Percentiles rank a stretch among this genome's conserved stretches.
These are phyloP conservation scores for Wallacemonas sp. DNA, from an alignment of 208 protist species.

Conservation along the genomic window DNA sequence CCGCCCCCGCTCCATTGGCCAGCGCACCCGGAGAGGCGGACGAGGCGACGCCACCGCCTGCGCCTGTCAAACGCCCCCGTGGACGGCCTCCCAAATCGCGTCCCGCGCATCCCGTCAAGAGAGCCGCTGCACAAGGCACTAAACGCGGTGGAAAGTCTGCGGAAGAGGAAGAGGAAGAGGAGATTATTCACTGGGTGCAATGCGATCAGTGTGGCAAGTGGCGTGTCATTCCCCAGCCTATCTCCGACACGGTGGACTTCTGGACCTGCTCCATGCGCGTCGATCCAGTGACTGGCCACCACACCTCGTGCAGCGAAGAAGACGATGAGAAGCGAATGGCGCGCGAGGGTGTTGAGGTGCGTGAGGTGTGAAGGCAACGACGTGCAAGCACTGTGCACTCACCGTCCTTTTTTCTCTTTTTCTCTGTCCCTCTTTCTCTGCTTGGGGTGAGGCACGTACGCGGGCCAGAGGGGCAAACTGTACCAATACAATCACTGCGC, in stretches of 20 bases:
- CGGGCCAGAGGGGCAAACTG: no score
- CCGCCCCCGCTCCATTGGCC: background rate
- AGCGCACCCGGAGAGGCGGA: background rate
- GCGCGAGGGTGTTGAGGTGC: slow-evolving; percentile 1
- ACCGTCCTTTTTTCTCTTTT: slow-evolving; percentile 13
- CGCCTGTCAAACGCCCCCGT: background rate
- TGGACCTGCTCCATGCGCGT: slow-evolving; percentile 77
- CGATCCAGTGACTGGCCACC: slow-evolving; percentile 20
- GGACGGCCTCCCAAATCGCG: background rate
- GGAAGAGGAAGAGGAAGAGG: slow-evolving; percentile 9
- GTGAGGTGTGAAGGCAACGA: background rate
- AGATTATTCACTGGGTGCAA: slow-evolving; percentile 82
- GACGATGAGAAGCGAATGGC: slow-evolving; percentile 57
- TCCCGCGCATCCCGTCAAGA: background rate
- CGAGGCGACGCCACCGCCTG: background rate
- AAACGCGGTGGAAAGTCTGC: background rate
- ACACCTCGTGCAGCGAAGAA: slow-evolving; percentile 57
- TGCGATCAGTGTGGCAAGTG: slow-evolving; percentile 83
- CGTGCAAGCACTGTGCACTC: background rate
- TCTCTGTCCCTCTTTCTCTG: slow-evolving; percentile 2
- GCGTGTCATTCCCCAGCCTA: slow-evolving; percentile 64
- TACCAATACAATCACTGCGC: no score
- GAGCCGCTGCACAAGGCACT: background rate
- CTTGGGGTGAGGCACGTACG: no score
- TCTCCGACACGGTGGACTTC: slow-evolving; percentile 23